phyloP scores from a whole-genome alignment of 495 filamentous ascomycete species.

The Hyaloscypha hepaticicola region DNA sequence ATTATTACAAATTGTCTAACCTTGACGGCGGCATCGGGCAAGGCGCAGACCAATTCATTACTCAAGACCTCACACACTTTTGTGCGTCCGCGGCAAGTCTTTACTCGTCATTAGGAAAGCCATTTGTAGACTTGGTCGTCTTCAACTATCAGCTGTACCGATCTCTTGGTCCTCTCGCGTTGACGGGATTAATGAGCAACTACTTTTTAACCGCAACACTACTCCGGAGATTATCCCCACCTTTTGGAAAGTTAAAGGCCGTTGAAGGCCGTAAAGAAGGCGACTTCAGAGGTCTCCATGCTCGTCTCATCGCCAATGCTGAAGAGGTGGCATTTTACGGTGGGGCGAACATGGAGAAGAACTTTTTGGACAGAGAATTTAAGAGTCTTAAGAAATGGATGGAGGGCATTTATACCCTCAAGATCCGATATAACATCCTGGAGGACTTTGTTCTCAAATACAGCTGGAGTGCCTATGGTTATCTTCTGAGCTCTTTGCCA shows the following conservation, averaged over 20 bases:
- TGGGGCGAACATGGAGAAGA: slow-evolving; percentile 88
- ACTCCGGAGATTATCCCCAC: slow-evolving; percentile 81
- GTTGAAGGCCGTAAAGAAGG: slow-evolving; percentile 92
- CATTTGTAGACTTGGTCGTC: slow-evolving; percentile 89
- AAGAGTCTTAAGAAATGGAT: slow-evolving; percentile 89
- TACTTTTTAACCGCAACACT: slow-evolving; percentile 92
- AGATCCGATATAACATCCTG: slow-evolving; percentile 97
- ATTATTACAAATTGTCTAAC: slow-evolving; percentile 95
- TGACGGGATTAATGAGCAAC: slow-evolving; percentile 82
- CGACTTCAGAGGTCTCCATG: slow-evolving; percentile 87
- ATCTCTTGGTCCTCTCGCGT: slow-evolving; percentile 84
- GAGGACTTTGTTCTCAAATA: slow-evolving; percentile 99
- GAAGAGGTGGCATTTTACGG: slow-evolving; percentile 99
- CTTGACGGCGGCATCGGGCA: slow-evolving; percentile 91
- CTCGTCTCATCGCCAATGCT: slow-evolving; percentile 90
- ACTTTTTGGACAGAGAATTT: slow-evolving; percentile 86
- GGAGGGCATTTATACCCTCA: slow-evolving; percentile 94
- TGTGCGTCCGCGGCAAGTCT: slow-evolving; percentile 89
- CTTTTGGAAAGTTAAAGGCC: slow-evolving; percentile 94
- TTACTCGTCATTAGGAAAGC: slow-evolving; percentile 95
- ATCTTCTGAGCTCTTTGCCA: slow-evolving; percentile 86
- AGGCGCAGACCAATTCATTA: slow-evolving; percentile 95
- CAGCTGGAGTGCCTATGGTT: slow-evolving; percentile 96
- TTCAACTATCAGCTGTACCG: slow-evolving; percentile 97
- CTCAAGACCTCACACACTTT: slow-evolving; percentile 93